Base-by-base conservation (phyloP, 192 early-diverging fungal genomes). In the Coemansia sp. region DNA sequence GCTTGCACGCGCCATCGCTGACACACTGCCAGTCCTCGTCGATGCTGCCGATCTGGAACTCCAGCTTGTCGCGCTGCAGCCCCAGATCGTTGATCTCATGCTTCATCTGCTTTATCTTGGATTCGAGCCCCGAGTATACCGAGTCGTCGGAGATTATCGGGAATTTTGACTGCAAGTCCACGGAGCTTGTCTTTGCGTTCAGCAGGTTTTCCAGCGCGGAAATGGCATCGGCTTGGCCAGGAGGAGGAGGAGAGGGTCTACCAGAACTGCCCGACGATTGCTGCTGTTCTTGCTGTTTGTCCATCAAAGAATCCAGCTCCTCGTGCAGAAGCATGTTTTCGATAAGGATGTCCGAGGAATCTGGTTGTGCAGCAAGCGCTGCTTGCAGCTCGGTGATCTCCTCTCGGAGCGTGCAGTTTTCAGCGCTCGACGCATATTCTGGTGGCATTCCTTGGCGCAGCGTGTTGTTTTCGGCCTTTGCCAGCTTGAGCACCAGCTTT, bases 11-110 rank as follows among this genome's bases (percentile, higher is more conserved):
- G 15, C 80, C 80, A 23, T 68, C 70, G 43, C 63, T 72, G 39
- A 84, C 81, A 38, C 45, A 60, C 38, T 75, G 69, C 81, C 81
- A 84, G 66, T 84, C 81, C 69, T 75, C 81, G 44, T 84, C 81
- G 35, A 78, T 78, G 73, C 76, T 84, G 21, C 51, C 62, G 61
- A 78, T 68, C 64, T 84, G 81, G 49, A 84, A 84, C 62, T 84
- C 81, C 2, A 78, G 65, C 48, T 64, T 75, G 58, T 84, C 76
- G 12, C 73, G 63, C 64, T 84, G 81, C 21, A 78, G 15, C 57
- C 78, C 76, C 59, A 84, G 67, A 33, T 84, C 81, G 38, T 68
- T 67, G 6, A 84, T 70, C 20, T 75, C 64, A 35, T 77, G 69
- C 63, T 72, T 69, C 24, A 69, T 38, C 35, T 75, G 69, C 61